Conservation (phyloP, 257 asterid species). For the Rhazya stricta region DNA sequence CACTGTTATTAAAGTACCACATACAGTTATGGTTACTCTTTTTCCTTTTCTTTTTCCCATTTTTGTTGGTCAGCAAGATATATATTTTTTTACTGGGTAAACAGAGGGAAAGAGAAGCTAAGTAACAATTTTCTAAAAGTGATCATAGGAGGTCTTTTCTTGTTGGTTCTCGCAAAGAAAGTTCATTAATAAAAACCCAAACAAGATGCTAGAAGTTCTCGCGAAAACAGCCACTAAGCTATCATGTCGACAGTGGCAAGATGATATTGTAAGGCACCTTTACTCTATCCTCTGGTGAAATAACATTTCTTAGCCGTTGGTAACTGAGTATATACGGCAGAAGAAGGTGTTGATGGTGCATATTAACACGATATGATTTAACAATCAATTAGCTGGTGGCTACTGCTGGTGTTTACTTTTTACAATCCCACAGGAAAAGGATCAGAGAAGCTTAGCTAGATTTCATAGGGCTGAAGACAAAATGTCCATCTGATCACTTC, state of each 20-base stretch:
- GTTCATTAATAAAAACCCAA: too few species aligned
- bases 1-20: constrained; percentile 5
- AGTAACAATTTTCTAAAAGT: neutral
- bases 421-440: constrained; percentile 22
- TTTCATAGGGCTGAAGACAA: constrained; percentile 46
- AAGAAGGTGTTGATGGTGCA: neutral
- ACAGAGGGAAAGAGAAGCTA: neutral
- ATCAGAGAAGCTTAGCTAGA: constrained; percentile 42
- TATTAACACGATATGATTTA: constrained; percentile 38
- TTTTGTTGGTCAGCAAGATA: neutral
- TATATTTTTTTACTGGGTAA: neutral
- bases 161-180: too few species aligned
- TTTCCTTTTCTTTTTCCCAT: neutral
- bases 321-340: constrained; percentile 16
- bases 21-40: neutral
- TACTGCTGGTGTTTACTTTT: constrained; percentile 12
- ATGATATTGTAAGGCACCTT: neutral
- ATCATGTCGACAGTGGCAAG: too few species aligned
- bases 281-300: neutral
- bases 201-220: too few species aligned
- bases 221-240: too few species aligned
- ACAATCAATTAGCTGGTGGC: constrained; percentile 41
- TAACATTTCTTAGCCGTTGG: constrained; percentile 12
- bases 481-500: constrained; percentile 41
- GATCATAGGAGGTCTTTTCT: neutral